Conservation (phyloP, 2,329 filamentous ascomycete genomes). For the Rosellinia necatrix region DNA sequence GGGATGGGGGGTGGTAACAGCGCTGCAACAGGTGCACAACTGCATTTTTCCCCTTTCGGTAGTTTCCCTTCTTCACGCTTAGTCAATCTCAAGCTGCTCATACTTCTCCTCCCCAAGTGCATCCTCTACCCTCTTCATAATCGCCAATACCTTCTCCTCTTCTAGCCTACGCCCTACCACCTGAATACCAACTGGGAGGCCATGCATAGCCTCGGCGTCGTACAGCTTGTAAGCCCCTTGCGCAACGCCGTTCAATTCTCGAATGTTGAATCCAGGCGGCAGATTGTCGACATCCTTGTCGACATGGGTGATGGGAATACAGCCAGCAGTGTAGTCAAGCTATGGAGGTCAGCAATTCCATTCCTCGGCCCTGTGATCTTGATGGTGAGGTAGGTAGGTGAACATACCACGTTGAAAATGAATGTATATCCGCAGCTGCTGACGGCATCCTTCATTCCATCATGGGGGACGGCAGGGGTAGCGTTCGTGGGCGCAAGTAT, state of each 20-base stretch:
- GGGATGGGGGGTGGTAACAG: too few relatives aligned
- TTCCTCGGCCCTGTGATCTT: not conserved
- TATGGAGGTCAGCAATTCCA: slow-evolving; percentile 39
- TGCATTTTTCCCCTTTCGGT: too few relatives aligned
- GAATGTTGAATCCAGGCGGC: slow-evolving; percentile 62
- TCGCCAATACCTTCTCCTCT: slow-evolving; percentile 83
- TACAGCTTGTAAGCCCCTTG: slow-evolving; percentile 86
- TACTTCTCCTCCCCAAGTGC: slow-evolving; percentile 67
- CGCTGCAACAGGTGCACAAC: too few relatives aligned
- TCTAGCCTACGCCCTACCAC: slow-evolving; percentile 78
- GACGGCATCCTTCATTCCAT: slow-evolving; percentile 83
- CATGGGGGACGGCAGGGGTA: slow-evolving; percentile 84
- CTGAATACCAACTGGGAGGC: slow-evolving; percentile 84
- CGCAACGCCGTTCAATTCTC: slow-evolving; percentile 76
- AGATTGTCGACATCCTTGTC: slow-evolving; percentile 71
- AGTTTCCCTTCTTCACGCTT: too few relatives aligned
- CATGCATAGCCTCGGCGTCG: slow-evolving; percentile 80
- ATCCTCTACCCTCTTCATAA: slow-evolving; percentile 79
- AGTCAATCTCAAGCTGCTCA: slow-evolving; percentile 54
- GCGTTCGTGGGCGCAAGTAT: slow-evolving; percentile 86
- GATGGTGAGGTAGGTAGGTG: not conserved
- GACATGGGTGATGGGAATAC: slow-evolving; percentile 85
- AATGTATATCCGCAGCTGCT: slow-evolving; percentile 93
- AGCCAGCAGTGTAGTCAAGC: slow-evolving; percentile 84
- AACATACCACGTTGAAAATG: slow-evolving; percentile 79